These are phyloP conservation scores for Ziziphus jujuba DNA, from an alignment of 306 rosid genomes.

Conservation along the genomic window DNA sequence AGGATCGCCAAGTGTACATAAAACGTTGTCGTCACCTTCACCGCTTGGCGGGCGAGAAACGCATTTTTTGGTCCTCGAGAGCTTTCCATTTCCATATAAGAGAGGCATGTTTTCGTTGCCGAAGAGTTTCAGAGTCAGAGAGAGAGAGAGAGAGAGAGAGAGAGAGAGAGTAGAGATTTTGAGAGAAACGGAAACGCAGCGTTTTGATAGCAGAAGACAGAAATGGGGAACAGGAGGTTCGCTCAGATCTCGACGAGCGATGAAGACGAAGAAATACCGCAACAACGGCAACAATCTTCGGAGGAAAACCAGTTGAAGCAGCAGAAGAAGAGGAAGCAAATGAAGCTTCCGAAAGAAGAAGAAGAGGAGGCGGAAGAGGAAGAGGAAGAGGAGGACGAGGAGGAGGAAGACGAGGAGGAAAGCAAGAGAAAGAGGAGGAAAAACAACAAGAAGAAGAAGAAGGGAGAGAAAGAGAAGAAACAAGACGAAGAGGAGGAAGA, in stretches of 20 bases:
- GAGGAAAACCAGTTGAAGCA: constrained; percentile 27
- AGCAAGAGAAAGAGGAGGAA: constrained; percentile 13
- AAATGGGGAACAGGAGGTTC: constrained; percentile 80
- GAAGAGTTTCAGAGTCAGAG: not conserved
- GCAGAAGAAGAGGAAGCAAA: constrained; percentile 53
- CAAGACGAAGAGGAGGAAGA: constrained; percentile 40
- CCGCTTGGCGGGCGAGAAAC: constrained; percentile 13
- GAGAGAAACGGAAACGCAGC: constrained; percentile 4
- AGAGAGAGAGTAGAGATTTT: not conserved
- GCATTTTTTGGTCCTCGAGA: not conserved
- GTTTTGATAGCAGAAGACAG: not conserved
- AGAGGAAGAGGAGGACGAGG: constrained; percentile 17
- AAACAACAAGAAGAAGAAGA: constrained; percentile 1
- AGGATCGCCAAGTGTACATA: not conserved
- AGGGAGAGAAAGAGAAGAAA: constrained; percentile 1
- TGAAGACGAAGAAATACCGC: constrained; percentile 61
- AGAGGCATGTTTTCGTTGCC: not conserved
- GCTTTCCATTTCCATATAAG: not conserved
- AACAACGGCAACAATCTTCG: constrained; percentile 18
- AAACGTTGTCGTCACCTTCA: not conserved
- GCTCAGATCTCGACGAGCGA: constrained; percentile 71
- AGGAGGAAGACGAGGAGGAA: constrained; percentile 4
- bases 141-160: not conserved
- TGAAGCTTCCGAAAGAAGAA: constrained; percentile 39
- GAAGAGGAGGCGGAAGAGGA: constrained; percentile 1